Percentiles rank a stretch among this genome's conserved stretches.
These are phyloP conservation scores for Termitomyces sp. DNA, from an alignment of 768 basidiomycete genomes.

Conservation along the genomic window DNA sequence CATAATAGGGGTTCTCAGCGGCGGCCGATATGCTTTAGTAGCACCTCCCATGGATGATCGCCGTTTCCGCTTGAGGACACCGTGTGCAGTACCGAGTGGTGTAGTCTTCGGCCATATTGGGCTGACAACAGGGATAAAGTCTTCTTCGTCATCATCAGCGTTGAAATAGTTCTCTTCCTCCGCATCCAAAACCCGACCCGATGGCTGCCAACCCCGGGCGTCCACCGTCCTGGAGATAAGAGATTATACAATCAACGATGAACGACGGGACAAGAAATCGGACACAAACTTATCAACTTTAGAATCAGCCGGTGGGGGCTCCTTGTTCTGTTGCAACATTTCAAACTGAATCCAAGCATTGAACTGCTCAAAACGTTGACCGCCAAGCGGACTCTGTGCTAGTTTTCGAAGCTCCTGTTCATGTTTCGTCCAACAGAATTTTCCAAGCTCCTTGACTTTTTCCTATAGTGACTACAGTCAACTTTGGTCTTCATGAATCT, in stretches of 20 bases:
- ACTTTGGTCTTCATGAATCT: background rate
- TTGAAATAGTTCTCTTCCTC: conserved; percentile 97
- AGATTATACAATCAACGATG: background rate
- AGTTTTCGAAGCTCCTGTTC: conserved; percentile 64
- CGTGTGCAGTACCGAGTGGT: conserved; percentile 25
- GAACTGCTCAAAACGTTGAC: conserved; percentile 67
- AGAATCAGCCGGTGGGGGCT: conserved; percentile 56
- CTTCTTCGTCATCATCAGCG: conserved; percentile 81
- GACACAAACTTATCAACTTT: conserved; percentile 48
- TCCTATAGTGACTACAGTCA: conserved; percentile 44
- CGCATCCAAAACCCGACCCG: conserved; percentile 53
- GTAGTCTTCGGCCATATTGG: conserved; percentile 32
- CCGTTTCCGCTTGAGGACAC: conserved; percentile 58
- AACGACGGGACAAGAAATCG: conserved; percentile 8
- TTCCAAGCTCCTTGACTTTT: conserved; percentile 83
- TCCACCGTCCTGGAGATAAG: conserved; percentile 32
- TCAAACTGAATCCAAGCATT: conserved; percentile 71
- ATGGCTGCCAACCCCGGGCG: conserved; percentile 38
- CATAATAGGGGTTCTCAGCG: conserved; percentile 50
- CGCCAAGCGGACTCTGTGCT: conserved; percentile 54
- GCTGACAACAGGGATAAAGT: conserved; percentile 35
- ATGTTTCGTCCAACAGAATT: conserved; percentile 78
- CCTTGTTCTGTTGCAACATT: conserved; percentile 65
- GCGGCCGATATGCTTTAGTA: conserved; percentile 47
- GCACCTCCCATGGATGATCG: conserved; percentile 37